Conservation (phyloP, 352 stramenopile species). For the Phytophthora hybrid region DNA sequence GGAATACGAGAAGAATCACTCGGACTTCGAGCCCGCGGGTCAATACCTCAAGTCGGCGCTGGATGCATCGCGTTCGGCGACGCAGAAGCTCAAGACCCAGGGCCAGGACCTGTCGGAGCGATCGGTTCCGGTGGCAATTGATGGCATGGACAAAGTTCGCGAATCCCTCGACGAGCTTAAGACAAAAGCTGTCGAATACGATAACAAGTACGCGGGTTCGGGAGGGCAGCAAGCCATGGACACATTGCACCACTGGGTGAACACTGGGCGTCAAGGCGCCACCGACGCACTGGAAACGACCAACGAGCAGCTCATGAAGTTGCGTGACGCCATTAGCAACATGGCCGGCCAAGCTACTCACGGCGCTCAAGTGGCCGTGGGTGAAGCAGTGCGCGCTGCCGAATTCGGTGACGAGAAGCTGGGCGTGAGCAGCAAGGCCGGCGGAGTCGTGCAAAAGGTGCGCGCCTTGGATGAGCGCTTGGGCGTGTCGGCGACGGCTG, state of each 20-base stretch:
- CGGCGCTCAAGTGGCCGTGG: constrained; percentile 44
- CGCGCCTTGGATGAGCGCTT: constrained; percentile 65
- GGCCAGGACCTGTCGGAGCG: constrained; percentile 49
- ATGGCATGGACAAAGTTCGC: constrained; percentile 53
- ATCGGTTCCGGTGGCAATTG: constrained; percentile 53
- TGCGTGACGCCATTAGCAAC: constrained; percentile 57
- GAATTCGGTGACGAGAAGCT: constrained; percentile 69
- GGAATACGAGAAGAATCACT: constrained; percentile 60
- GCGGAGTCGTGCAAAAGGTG: constrained; percentile 56
- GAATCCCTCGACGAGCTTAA: constrained; percentile 50
- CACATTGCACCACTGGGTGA: constrained; percentile 57
- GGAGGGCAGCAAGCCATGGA: constrained; percentile 34
- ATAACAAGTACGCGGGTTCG: constrained; percentile 59
- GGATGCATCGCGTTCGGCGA: constrained; percentile 42
- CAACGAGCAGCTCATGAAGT: constrained; percentile 55
- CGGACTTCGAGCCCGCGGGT: constrained; percentile 52
- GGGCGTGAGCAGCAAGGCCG: constrained; percentile 48
- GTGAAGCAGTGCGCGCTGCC: constrained; percentile 51
- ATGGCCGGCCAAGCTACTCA: constrained; percentile 35
- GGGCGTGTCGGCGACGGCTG: constrained; percentile 60
- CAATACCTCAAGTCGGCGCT: constrained; percentile 57
- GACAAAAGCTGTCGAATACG: constrained; percentile 57
- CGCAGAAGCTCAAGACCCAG: constrained; percentile 49
- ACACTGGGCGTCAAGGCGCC: constrained; percentile 58
- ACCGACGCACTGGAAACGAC: constrained; percentile 69